Conservation (phyloP, 2,329 filamentous ascomycete species). For the Orbilia brochopaga region DNA sequence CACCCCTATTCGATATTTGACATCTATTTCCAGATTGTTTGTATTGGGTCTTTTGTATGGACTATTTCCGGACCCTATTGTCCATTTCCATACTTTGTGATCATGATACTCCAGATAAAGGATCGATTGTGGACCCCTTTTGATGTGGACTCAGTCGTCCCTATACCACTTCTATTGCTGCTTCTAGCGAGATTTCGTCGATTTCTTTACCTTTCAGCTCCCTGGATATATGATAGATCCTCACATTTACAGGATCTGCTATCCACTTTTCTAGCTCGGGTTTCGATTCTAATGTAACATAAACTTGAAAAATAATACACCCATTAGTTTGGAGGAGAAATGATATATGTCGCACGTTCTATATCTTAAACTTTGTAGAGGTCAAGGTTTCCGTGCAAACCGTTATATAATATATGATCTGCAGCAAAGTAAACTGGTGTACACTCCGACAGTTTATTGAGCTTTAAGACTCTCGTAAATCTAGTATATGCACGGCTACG, state of each 20-base stretch:
- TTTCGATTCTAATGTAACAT: slow-evolving; percentile 33
- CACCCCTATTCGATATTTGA: background rate
- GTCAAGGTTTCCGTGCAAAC: no score
- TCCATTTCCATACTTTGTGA: background rate
- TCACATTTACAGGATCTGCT: background rate
- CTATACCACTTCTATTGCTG: background rate
- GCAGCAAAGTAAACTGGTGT: no score
- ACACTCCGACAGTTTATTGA: no score
- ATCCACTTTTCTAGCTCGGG: background rate
- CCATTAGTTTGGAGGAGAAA: slow-evolving; percentile 12
- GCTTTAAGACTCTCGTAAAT: no score
- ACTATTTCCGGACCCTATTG: background rate
- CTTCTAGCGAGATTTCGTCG: slow-evolving; percentile 3
- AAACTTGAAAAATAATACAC: slow-evolving; percentile 16
- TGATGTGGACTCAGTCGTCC: slow-evolving; percentile 1
- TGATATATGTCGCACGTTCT: no score
- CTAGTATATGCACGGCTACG: no score
- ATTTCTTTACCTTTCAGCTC: background rate
- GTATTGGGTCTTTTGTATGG: background rate
- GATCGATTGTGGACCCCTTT: background rate
- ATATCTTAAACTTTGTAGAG: no score
- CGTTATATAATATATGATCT: no score
- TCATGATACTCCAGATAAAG: background rate
- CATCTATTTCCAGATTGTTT: background rate
- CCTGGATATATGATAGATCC: background rate